These are phyloP conservation scores for Solanum chiquidenum DNA, from an alignment of 257 asterid genomes.

Conservation along the genomic window DNA sequence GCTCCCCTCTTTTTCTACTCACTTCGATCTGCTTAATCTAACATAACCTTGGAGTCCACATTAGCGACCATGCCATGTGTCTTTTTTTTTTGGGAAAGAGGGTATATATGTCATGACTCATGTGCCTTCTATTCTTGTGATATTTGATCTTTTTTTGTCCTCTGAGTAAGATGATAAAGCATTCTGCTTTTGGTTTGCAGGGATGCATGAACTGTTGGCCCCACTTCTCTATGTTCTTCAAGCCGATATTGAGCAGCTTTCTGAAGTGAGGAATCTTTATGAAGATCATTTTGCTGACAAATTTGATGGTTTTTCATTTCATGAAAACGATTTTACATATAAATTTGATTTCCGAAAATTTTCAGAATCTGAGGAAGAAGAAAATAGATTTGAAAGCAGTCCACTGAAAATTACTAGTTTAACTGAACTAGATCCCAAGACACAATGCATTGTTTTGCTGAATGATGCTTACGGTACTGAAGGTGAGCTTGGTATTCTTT, in stretches of 20 bases:
- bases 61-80: not conserved
- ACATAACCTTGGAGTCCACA: not conserved
- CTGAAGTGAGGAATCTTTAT: not conserved
- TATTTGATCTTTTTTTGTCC: not conserved
- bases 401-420: not conserved
- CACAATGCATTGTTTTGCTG: not conserved
- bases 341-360: not conserved
- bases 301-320: not conserved
- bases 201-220: not conserved
- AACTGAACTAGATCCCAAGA: not conserved
- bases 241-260: not conserved
- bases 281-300: not conserved
- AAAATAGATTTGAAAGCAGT: not conserved
- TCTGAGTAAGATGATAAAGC: not conserved
- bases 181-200: not conserved
- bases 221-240: not conserved
- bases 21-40: not conserved
- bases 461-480: not conserved
- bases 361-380: not conserved
- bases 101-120: not conserved
- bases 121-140: not conserved
- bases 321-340: not conserved
- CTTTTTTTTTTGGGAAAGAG: too few species aligned
- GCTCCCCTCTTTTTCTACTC: not conserved
- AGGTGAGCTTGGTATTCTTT: not conserved